A percentile compares a stretch with the other conserved stretches of the same genome.
Conservation (phyloP, 257 asterid genomes). For the Forsythia viridissima region DNA sequence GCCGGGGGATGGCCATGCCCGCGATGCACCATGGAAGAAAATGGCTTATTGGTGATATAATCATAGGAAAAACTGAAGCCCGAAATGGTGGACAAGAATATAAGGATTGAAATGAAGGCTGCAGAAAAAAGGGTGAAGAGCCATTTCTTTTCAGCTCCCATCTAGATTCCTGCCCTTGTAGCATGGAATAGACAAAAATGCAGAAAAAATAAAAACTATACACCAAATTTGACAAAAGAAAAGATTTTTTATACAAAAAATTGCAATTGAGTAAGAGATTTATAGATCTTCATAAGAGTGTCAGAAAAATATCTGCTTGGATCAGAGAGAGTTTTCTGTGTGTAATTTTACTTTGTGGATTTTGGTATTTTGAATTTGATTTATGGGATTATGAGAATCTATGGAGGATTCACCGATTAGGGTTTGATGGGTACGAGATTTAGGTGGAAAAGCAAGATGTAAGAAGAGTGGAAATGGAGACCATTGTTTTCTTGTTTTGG, state of each 20-base stretch:
- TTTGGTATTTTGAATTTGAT: background rate
- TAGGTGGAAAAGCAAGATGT: slow-evolving; percentile 27
- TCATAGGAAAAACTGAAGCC: slow-evolving; percentile 83
- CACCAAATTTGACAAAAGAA: background rate
- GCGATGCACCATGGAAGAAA: slow-evolving; percentile 53
- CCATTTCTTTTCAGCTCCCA: slow-evolving; percentile 97
- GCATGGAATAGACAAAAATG: slow-evolving; percentile 21
- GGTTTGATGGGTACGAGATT: slow-evolving; percentile 42
- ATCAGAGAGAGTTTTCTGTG: too few species aligned
- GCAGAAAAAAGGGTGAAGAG: slow-evolving; percentile 85
- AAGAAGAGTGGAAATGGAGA: slow-evolving; percentile 33
- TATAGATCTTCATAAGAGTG: slow-evolving; percentile 22
- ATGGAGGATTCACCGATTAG: slow-evolving; percentile 23
- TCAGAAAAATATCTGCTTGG: background rate
- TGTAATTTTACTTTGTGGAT: background rate
- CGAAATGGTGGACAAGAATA: slow-evolving; percentile 67
- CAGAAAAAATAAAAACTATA: background rate
- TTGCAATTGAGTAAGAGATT: slow-evolving; percentile 21
- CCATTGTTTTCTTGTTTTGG: background rate
- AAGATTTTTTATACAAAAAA: background rate
- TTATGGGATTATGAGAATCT: slow-evolving; percentile 6
- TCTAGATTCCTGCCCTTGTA: slow-evolving; percentile 30
- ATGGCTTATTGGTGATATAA: slow-evolving; percentile 59
- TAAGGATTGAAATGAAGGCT: slow-evolving; percentile 72
- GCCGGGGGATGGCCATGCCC: slow-evolving; percentile 86